Base-by-base conservation (phyloP, 345 rosid genomes). In the Eucalyptus sp. region DNA sequence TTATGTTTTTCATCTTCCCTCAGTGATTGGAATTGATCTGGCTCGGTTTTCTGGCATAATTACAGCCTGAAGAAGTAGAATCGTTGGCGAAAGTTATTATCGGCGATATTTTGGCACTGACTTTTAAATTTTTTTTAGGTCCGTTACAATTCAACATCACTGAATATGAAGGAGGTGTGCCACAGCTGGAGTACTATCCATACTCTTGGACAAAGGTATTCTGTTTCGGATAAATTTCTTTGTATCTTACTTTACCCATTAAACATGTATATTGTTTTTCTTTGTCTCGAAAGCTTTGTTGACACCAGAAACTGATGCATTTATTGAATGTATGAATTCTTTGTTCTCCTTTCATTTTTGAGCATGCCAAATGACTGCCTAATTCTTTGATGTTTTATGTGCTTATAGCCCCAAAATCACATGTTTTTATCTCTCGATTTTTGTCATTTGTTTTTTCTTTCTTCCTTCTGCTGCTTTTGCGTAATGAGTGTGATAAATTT, bases 171-270 rank as follows among this genome's bases (percentile, higher is more conserved):
- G 94, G 94, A 24, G 92, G 92, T 18, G 14, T 90, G 43, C 94
- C 94, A n/a, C 25, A 56, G 22, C 88, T 90, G 54, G 29, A 10
- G 25, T 85, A 89, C 71, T 88, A 90, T 50, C 89, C 89, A 37
- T 86, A 91, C 62, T 12, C 91, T 22, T 92, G 94, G 94, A 92
- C 94, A 3, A 86, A 91, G 92, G 94, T 92, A 71, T 71, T 71
- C 46, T 37, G 27, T 71, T 71, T 71, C 2, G 5, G 46, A 71
- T 68, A 37, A 37, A 37, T 37, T 71, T 71, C 83, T 71, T 20
- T 0, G 27, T 71, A 37, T 18, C 27, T 33, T 10, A 37, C 46
- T 71, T 71, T 71, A 17, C 46, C 81, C 14, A 71, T 2, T 18
- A 71, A 71, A 71, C 81, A 18, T 37, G 44, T 37, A 71, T 18